Conservation (phyloP, 495 filamentous ascomycete genomes). For the Umbilicaria muhlenbergii region DNA sequence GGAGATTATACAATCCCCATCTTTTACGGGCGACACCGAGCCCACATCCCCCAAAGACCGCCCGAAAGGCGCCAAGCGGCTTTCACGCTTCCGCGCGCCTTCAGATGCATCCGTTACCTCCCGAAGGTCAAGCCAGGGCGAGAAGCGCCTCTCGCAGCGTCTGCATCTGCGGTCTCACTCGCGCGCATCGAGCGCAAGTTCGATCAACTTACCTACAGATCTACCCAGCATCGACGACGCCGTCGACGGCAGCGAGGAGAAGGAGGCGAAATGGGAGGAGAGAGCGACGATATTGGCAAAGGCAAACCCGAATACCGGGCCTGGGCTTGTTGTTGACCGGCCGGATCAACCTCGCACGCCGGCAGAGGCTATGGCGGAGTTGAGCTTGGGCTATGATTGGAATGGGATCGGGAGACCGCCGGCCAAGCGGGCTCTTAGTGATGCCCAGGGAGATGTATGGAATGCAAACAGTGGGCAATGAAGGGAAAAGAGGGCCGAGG, state of each 20-base stretch:
- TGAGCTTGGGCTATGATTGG: conserved; percentile 18
- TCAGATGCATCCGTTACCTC: conserved; percentile 33
- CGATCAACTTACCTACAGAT: conserved; percentile 59
- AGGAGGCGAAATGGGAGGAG: conserved; percentile 64
- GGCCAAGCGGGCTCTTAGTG: conserved; percentile 18
- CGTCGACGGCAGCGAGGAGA: conserved; percentile 31
- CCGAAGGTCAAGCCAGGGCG: conserved; percentile 21
- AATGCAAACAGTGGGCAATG: not conserved
- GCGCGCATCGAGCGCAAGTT: conserved; percentile 33
- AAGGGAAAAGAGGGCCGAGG: not conserved
- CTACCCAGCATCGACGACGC: conserved; percentile 53
- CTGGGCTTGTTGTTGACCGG: conserved; percentile 11
- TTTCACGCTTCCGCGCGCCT: conserved; percentile 29
- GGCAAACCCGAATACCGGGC: conserved; percentile 31
- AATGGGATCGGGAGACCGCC: conserved; percentile 14
- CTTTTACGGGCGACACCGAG: conserved; percentile 26
- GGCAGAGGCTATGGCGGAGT: conserved; percentile 9
- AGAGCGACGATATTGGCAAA: conserved; percentile 71
- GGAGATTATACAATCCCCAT: conserved; percentile 58
- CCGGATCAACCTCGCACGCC: not conserved
- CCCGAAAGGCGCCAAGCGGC: conserved; percentile 11
- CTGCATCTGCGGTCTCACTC: conserved; percentile 50
- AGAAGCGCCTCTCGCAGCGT: conserved; percentile 48
- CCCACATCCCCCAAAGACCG: conserved; percentile 11
- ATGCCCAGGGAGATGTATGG: conserved; percentile 29